Evolutionary conservation across 768 basidiomycete genomes (phyloP).

Genomic region (Hortiboletus campestris): DNA sequence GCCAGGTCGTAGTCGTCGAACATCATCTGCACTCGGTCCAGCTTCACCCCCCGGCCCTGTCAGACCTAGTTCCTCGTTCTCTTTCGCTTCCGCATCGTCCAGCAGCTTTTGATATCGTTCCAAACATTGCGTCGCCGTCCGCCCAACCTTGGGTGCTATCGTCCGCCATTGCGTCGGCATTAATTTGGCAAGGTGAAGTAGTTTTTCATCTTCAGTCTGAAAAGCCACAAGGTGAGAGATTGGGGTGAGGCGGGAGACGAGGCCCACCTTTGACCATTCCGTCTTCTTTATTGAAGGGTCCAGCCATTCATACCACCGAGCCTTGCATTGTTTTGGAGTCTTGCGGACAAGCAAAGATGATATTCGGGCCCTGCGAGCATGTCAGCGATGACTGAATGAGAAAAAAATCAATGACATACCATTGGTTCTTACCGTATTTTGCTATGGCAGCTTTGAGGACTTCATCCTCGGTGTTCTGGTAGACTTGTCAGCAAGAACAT

Average conservation of each 20-base stretch:
- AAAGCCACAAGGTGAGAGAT: background rate
- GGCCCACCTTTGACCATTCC: conserved; percentile 92
- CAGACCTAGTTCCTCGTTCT: conserved; percentile 91
- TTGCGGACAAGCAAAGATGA: conserved; percentile 96
- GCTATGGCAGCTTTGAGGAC: conserved; percentile 98
- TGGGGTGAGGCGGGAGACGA: background rate
- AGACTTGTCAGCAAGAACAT: conserved; percentile 8
- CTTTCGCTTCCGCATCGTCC: conserved; percentile 96
- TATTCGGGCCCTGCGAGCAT: conserved; percentile 79
- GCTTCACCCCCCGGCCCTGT: conserved; percentile 77
- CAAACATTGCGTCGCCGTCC: conserved; percentile 95
- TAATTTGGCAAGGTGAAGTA: conserved; percentile 94
- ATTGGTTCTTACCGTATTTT: conserved; percentile 97
- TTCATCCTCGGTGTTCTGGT: conserved; percentile 93
- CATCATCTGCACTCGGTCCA: conserved; percentile 90
- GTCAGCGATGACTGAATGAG: background rate
- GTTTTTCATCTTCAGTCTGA: conserved; percentile 96
- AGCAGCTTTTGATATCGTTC: conserved; percentile 97
- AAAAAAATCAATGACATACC: conserved; percentile 40
- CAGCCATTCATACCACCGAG: conserved; percentile 99
- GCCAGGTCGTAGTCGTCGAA: conserved; percentile 84
- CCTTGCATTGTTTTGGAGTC: conserved; percentile 99
- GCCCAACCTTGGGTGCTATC: conserved; percentile 96
- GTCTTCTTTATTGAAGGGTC: conserved; percentile 99
- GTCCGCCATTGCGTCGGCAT: conserved; percentile 99